Evolutionary conservation across 257 asterid genomes (phyloP).

Genomic region (Jacaranda copaia): DNA sequence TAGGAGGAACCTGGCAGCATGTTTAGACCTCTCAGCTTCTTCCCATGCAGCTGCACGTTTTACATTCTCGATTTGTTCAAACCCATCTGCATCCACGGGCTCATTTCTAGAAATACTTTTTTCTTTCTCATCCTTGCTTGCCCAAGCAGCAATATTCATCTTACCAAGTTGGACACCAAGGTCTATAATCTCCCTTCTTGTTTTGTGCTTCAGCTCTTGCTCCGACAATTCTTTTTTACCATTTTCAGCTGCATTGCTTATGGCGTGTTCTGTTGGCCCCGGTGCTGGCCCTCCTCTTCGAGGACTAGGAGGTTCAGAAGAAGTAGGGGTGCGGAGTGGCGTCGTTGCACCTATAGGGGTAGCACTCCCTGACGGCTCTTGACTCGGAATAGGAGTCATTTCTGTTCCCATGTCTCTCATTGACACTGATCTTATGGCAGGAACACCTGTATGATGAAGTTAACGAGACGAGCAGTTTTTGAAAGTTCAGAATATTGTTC

Average conservation of each 20-base stretch:
- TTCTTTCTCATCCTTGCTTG: conserved; percentile 82
- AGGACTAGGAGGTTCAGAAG: conserved; percentile 92
- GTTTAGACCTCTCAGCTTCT: conserved; percentile 86
- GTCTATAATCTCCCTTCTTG: conserved; percentile 92
- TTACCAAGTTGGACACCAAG: conserved; percentile 94
- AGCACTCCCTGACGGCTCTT: conserved; percentile 90
- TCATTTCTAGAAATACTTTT: conserved; percentile 48
- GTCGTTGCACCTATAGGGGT: conserved; percentile 92
- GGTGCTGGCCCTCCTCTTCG: conserved; percentile 77
- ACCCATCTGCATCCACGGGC: conserved; percentile 47
- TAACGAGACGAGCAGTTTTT: neutral
- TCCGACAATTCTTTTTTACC: conserved; percentile 73
- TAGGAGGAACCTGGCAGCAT: conserved; percentile 72
- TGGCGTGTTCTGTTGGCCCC: conserved; percentile 52
- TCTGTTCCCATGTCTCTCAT: conserved; percentile 99
- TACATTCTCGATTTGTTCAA: conserved; percentile 66
- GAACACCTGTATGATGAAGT: conserved; percentile 44
- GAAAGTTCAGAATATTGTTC: neutral
- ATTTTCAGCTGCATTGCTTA: conserved; percentile 40
- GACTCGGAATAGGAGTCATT: conserved; percentile 99
- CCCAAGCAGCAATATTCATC: conserved; percentile 99
- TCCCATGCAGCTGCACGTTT: conserved; percentile 97
- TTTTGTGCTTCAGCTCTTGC: conserved; percentile 78
- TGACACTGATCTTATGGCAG: conserved; percentile 85
- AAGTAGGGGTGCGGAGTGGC: conserved; percentile 88